phyloP scores from a whole-genome alignment of 192 early-diverging fungal genomes.

The Allomyces arbusculus region DNA sequence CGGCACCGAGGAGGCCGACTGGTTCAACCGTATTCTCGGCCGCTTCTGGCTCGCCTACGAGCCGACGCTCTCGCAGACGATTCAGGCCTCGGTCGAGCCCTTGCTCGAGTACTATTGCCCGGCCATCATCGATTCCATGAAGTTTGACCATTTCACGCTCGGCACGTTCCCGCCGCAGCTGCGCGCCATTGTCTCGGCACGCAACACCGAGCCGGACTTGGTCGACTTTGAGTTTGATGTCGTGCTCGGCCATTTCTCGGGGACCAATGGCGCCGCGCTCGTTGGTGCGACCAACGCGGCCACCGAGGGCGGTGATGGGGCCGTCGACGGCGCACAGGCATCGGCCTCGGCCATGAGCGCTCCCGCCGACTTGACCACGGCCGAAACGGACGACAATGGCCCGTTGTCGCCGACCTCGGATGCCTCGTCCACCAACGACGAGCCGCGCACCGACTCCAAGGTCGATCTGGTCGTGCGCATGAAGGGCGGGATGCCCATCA shows the following conservation, averaged over 20 bases:
- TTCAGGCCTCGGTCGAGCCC: constrained; percentile 47
- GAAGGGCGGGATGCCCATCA: constrained; percentile 67
- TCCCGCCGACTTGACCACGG: constrained; percentile 43
- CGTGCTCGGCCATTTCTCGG: constrained; percentile 24
- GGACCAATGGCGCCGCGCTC: not conserved
- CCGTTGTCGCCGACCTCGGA: too few species aligned
- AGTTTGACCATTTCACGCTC: constrained; percentile 51
- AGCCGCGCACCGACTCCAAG: constrained; percentile 50
- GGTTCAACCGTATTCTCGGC: constrained; percentile 73
- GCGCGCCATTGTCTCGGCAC: constrained; percentile 46
- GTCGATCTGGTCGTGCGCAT: constrained; percentile 66
- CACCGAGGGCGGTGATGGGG: not conserved
- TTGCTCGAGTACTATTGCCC: constrained; percentile 57
- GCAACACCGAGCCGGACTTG: constrained; percentile 38
- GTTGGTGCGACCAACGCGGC: not conserved
- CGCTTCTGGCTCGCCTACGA: constrained; percentile 84
- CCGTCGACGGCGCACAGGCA: constrained; percentile 1
- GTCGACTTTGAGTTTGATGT: constrained; percentile 20
- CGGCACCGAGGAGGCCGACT: constrained; percentile 46
- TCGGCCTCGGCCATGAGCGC: constrained; percentile 56
- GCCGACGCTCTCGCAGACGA: constrained; percentile 53
- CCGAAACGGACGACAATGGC: constrained; percentile 33
- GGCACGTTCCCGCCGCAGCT: constrained; percentile 56
- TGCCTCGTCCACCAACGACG: constrained; percentile 5
- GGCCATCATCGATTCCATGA: constrained; percentile 56